A percentile compares a stretch with the other conserved stretches of the same genome.
Evolutionary conservation across 257 asterid species (phyloP).

Genomic region (Hygrophila difformis): DNA sequence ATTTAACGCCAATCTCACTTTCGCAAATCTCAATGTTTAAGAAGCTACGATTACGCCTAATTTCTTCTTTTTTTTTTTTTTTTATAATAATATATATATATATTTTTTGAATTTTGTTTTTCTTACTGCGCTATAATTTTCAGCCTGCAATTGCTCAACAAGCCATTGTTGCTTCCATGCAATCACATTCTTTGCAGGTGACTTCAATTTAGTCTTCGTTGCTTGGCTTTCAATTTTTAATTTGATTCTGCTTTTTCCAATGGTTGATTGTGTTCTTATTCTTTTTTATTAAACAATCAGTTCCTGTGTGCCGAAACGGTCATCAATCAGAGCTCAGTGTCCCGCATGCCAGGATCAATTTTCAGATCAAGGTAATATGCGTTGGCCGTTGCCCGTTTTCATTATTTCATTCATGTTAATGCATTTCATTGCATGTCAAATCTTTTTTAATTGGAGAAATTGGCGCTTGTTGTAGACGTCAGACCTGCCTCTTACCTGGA

Average conservation of each 20-base stretch:
- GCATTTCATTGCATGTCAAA: neutral
- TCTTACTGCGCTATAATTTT: too few species aligned
- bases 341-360: constrained; percentile 53
- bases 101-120: neutral
- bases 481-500: constrained; percentile 68
- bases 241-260: neutral
- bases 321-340: constrained; percentile 38
- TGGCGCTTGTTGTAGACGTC: constrained; percentile 33
- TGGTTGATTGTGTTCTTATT: neutral
- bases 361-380: constrained; percentile 37
- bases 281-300: constrained; percentile 30
- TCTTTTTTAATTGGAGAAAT: neutral
- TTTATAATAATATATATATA: too few species aligned
- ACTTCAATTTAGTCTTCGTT: constrained; percentile 14
- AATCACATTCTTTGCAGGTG: constrained; percentile 84
- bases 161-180: constrained; percentile 80
- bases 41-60: neutral
- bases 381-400: neutral
- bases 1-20: too few species aligned
- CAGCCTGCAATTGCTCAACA: constrained; percentile 59
- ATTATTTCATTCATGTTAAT: neutral
- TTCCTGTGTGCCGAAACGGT: constrained; percentile 30
- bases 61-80: neutral
- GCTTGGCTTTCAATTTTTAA: neutral
- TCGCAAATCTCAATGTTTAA: too few species aligned